Evolutionary conservation across 805 yeast genomes (phyloP).

Genomic region (Teunomyces cretensis): DNA sequence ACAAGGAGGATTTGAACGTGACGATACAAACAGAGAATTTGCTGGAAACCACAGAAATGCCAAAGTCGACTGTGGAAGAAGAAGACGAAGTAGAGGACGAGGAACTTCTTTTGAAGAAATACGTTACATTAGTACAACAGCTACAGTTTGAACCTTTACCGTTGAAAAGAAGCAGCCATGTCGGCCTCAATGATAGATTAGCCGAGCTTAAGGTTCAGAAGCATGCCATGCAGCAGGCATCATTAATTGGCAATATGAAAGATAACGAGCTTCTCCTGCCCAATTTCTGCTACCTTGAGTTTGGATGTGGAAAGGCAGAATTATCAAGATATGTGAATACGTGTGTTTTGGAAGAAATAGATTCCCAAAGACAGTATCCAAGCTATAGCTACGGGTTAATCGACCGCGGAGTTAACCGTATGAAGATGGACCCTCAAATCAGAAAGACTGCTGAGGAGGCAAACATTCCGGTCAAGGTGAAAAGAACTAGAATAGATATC

Average conservation of each 20-base stretch:
- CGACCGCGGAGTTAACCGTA: conserved; percentile 74
- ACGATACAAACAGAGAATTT: conserved; percentile 9
- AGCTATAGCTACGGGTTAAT: conserved; percentile 56
- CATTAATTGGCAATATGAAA: conserved; percentile 68
- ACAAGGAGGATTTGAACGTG: conserved; percentile 46
- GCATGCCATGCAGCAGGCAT: conserved; percentile 81
- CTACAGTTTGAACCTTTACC: conserved; percentile 18
- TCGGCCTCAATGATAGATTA: conserved; percentile 40
- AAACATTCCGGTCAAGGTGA: conserved; percentile 21
- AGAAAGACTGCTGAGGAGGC: conserved; percentile 46
- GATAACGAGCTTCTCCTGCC: conserved; percentile 36
- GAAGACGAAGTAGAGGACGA: no score
- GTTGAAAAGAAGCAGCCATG: conserved; percentile 19
- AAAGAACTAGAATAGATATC: conserved; percentile 71
- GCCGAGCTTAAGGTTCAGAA: conserved; percentile 57
- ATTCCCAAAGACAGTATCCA: conserved; percentile 5
- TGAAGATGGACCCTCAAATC: conserved; percentile 77
- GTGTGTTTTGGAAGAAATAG: conserved; percentile 27
- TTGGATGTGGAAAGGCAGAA: conserved; percentile 92
- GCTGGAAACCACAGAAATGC: neutral
- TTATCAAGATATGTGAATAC: conserved; percentile 61
- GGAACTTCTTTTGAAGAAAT: conserved; percentile 16
- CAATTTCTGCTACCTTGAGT: conserved; percentile 56
- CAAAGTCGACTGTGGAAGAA: neutral
- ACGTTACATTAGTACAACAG: conserved; percentile 15